These are phyloP conservation scores for Dioszegia hungarica DNA, from an alignment of 768 basidiomycete species.

Conservation along the genomic window DNA sequence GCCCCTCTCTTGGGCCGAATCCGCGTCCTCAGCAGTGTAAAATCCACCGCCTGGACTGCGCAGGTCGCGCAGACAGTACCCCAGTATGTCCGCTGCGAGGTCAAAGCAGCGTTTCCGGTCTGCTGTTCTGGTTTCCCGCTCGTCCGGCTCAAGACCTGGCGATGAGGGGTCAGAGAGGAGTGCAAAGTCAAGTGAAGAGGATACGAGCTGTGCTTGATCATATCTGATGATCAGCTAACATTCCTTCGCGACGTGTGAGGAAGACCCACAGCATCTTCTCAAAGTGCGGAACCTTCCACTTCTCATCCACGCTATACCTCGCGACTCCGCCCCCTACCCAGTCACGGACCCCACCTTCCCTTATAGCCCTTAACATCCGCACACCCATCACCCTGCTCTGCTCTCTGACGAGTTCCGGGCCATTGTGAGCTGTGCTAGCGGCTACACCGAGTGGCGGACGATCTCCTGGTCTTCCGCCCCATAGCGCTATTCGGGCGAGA, in stretches of 20 bases:
- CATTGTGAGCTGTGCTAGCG: constrained; percentile 21
- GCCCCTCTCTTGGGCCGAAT: constrained; percentile 46
- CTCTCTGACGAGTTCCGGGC: too few species aligned
- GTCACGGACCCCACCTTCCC: constrained; percentile 51
- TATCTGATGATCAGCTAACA: constrained; percentile 29
- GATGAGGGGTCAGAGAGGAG: constrained; percentile 10
- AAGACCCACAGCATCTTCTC: constrained; percentile 47
- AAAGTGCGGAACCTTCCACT: constrained; percentile 53
- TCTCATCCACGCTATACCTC: constrained; percentile 52
- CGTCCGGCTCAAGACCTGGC: not conserved
- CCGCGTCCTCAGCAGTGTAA: constrained; percentile 53
- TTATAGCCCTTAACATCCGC: constrained; percentile 36
- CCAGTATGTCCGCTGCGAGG: constrained; percentile 48
- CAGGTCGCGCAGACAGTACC: constrained; percentile 49
- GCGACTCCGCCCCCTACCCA: constrained; percentile 52
- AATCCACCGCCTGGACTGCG: constrained; percentile 49
- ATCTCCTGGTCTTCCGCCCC: constrained; percentile 6
- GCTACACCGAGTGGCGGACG: too few species aligned
- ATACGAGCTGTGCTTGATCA: constrained; percentile 51
- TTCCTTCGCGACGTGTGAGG: constrained; percentile 13
- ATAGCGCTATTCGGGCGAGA: constrained; percentile 26
- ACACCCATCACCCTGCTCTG: too few species aligned
- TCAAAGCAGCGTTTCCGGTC: constrained; percentile 21
- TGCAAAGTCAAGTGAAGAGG: constrained; percentile 19
- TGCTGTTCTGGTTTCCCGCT: constrained; percentile 7